Base-by-base conservation (phyloP, 148 eudicot species). In the Arbutus unedo region DNA sequence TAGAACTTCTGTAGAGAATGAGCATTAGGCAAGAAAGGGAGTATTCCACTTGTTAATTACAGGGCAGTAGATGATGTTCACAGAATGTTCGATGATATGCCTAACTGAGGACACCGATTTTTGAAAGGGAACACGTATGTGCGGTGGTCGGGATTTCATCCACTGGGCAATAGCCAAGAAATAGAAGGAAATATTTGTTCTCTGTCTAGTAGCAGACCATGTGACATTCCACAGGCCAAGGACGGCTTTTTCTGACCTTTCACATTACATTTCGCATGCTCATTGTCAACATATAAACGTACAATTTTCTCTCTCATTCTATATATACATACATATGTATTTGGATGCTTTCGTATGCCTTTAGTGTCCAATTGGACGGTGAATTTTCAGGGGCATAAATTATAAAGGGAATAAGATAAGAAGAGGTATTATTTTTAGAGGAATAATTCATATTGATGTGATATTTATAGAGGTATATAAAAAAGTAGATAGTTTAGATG, bases 31-130 rank as follows among this genome's bases (percentile, higher is more conserved):
- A 2, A 55, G 25, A 55, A 19, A 77, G 66, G 14, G 4, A 4
- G 48, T 38, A 21, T 3, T 16, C 50, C n/a, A 5, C 4, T 31
- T 15, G 59, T 16, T 55, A 43, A 6, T 23, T 76, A 3, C 5
- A 2, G 44, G 59, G 4, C 55, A 6, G 2, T 23, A 59, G 59
- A 10, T 54, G 47, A 25, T 31, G 79, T 13, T 55, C 25, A 31
- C 38, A 25, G 56, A 67, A 15, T 48, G 82, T 79, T 79, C 53
- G 74, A 25, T 56, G 74, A 25, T 47, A 79, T 79, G 82, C 74
- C 21, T 41, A n/a, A 3, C 47, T 15, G 48, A 8, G 21, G 45
- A 43, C 6, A 8, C 25, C 50, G 8, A 50, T 54, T 76, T 23
- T 50, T 10, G 18, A 23, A 50, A 1, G 44, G 16, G 41, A 50